A percentile compares a stretch with the other conserved stretches of the same genome.
These are phyloP conservation scores for Debaryomyces castellii DNA, from an alignment of 805 yeast genomes.

Conservation along the genomic window DNA sequence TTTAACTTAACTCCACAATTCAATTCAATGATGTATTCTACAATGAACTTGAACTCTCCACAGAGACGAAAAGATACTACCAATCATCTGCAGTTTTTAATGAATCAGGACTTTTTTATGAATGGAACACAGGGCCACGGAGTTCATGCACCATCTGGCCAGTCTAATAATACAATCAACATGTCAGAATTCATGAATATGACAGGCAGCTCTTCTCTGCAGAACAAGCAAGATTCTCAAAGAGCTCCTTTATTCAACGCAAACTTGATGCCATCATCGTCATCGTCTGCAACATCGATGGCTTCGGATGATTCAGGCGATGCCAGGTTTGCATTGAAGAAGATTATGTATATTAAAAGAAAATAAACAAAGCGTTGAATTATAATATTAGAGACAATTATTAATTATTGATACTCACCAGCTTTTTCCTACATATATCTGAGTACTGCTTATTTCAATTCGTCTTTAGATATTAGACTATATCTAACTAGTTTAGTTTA, in stretches of 20 bases:
- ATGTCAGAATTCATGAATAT: conserved; percentile 20
- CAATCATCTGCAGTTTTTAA: conserved; percentile 15
- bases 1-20: conserved; percentile 41
- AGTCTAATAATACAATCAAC: conserved; percentile 9
- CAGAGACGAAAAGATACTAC: conserved; percentile 18
- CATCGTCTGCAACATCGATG: conserved; percentile 8
- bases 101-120: conserved; percentile 30
- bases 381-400: neutral
- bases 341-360: conserved; percentile 32
- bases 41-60: conserved; percentile 34
- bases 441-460: neutral
- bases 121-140: conserved; percentile 4
- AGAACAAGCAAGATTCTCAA: neutral
- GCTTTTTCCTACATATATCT: neutral
- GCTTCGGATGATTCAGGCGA: conserved; percentile 30
- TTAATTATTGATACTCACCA: neutral
- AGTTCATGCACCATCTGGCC: conserved; percentile 1
- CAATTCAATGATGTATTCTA: conserved; percentile 39
- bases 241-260: neutral
- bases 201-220: conserved; percentile 2
- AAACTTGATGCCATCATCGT: conserved; percentile 2
- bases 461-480: neutral
- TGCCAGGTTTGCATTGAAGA: conserved; percentile 38
- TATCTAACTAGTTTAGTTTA: neutral
- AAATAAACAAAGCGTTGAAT: conserved; percentile 8